Percentiles rank a stretch among this genome's conserved stretches.
Conservation (phyloP, 306 rosid species). For the Dryas octopetala region DNA sequence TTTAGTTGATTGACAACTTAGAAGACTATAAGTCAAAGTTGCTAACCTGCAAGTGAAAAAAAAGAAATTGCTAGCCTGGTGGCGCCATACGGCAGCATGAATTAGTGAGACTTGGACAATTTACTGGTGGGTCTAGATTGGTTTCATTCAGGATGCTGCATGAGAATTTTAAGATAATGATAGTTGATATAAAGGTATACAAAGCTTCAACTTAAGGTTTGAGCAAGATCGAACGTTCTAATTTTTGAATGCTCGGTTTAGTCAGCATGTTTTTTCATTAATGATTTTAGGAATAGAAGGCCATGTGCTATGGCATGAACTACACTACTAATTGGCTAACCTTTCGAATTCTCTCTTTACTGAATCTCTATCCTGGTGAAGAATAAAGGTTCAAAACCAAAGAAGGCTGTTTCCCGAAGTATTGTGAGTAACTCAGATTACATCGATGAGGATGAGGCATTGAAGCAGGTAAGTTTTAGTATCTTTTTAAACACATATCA, state of each 20-base stretch:
- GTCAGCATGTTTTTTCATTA: neutral
- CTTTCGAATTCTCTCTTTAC: neutral
- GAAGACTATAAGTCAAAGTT: neutral
- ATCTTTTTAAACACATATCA: neutral
- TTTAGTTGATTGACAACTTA: neutral
- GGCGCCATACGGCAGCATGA: neutral
- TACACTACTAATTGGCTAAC: neutral
- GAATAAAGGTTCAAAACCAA: conserved; percentile 43
- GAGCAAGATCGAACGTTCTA: neutral
- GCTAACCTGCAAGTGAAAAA: neutral
- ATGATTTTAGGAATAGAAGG: neutral
- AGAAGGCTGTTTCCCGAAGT: conserved; percentile 37
- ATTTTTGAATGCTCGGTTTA: conserved; percentile 1
- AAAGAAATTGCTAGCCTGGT: neutral
- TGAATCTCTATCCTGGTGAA: conserved; percentile 37
- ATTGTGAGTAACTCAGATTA: conserved; percentile 22
- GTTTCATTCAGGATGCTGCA: neutral
- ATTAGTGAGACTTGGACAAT: neutral
- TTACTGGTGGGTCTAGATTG: neutral
- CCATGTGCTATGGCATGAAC: neutral
- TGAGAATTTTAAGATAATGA: neutral
- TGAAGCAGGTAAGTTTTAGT: conserved; percentile 51
- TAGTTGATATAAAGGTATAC: neutral
- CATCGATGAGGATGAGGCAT: conserved; percentile 63
- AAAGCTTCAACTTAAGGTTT: neutral